Conservation (phyloP, 257 asterid species). For the Scutellaria galericulata region DNA sequence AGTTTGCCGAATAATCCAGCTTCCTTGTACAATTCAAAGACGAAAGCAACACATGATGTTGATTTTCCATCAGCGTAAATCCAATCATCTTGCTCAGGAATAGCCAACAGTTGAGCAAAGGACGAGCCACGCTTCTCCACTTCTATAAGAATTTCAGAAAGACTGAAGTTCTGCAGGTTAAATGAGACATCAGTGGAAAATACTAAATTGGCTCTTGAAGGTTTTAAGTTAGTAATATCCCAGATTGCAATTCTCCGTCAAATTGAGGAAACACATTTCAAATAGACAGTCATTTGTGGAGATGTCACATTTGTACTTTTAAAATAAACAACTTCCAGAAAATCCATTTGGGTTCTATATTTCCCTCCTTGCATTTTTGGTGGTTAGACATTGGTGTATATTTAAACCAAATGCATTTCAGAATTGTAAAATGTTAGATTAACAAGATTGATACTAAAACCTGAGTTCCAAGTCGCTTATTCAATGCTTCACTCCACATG, state of each 20-base stretch:
- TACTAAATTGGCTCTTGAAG: no score
- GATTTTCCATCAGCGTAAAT: slow-evolving; percentile 90
- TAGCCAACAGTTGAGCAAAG: slow-evolving; percentile 75
- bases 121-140: slow-evolving; percentile 90
- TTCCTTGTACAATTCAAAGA: slow-evolving; percentile 87
- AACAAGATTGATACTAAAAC: slow-evolving; percentile 43
- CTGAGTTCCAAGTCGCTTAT: slow-evolving; percentile 91
- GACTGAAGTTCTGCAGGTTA: slow-evolving; percentile 64
- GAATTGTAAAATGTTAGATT: slow-evolving; percentile 13
- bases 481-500: slow-evolving; percentile 95
- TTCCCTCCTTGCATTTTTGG: neutral
- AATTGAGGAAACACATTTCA: no score
- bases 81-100: slow-evolving; percentile 94
- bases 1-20: slow-evolving; percentile 85
- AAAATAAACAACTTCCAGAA: neutral
- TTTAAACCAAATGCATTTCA: neutral
- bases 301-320: neutral
- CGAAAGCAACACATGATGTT: slow-evolving; percentile 85
- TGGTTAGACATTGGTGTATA: neutral
- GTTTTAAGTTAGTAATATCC: neutral
- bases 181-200: no score
- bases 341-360: neutral
- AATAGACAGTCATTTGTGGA: no score
- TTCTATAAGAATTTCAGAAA: slow-evolving; percentile 83
- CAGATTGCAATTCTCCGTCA: no score